phyloP scores from a whole-genome alignment of 2,329 filamentous ascomycete species.

The Corniculantispora saksenae region DNA sequence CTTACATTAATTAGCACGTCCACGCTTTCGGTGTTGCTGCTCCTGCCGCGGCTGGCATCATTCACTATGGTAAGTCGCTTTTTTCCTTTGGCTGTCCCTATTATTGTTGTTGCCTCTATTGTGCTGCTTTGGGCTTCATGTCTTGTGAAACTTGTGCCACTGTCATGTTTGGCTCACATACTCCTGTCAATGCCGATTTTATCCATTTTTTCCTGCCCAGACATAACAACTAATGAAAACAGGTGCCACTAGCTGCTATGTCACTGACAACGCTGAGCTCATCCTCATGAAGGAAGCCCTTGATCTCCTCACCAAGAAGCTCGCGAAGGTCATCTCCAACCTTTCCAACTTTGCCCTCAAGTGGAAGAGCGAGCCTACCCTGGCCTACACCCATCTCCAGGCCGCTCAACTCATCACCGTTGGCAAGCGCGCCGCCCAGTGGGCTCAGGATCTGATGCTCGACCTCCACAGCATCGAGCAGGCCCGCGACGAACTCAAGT shows the following conservation, averaged over 20 bases:
- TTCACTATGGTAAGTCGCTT: conserved; percentile 66
- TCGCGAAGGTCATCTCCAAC: conserved; percentile 45
- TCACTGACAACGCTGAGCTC: conserved; percentile 76
- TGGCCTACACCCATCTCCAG: conserved; percentile 77
- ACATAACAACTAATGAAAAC: neutral
- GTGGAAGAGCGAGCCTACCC: conserved; percentile 70
- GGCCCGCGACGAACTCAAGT: conserved; percentile 67
- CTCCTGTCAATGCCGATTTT: too few species aligned
- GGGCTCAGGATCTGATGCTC: conserved; percentile 65
- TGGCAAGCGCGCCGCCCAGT: conserved; percentile 69
- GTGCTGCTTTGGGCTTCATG: too few species aligned
- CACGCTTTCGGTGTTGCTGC: conserved; percentile 73
- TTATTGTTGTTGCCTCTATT: too few species aligned
- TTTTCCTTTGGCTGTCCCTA: neutral
- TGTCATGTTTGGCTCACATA: too few species aligned
- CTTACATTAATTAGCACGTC: conserved; percentile 52
- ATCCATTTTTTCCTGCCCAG: neutral
- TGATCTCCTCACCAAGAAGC: conserved; percentile 77
- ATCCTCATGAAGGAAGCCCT: conserved; percentile 67
- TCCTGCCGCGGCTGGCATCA: conserved; percentile 78
- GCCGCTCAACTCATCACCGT: conserved; percentile 64
- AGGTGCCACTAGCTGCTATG: conserved; percentile 49
- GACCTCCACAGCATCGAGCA: conserved; percentile 74
- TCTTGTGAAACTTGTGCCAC: too few species aligned
- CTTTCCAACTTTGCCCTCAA: conserved; percentile 63